Percentiles rank a stretch among this genome's conserved stretches.
Conservation (phyloP, 2,329 filamentous ascomycete genomes). For the Fusarium sublunatum region DNA sequence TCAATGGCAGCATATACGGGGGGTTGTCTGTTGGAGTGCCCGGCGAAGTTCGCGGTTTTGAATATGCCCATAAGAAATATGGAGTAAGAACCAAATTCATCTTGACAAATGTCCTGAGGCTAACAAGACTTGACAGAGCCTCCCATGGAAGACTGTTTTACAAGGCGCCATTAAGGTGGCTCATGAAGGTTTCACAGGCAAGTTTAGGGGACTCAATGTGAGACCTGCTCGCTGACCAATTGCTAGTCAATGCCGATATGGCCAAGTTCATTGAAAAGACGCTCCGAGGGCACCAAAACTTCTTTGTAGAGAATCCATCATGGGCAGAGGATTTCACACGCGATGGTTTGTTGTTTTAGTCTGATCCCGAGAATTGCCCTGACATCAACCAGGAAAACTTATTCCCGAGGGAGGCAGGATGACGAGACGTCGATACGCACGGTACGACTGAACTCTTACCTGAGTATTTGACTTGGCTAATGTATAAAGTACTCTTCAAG, state of each 20-base stretch:
- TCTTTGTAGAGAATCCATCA: constrained; percentile 77
- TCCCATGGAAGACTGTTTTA: constrained; percentile 79
- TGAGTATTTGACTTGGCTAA: constrained; percentile 3
- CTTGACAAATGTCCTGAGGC: neutral
- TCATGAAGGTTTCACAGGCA: constrained; percentile 72
- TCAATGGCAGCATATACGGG: constrained; percentile 73
- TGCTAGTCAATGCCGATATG: constrained; percentile 74
- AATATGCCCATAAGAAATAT: constrained; percentile 79
- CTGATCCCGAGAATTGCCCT: neutral
- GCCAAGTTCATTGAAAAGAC: constrained; percentile 76
- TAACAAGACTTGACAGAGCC: constrained; percentile 48
- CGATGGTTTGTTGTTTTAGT: constrained; percentile 61
- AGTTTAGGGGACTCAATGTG: constrained; percentile 6
- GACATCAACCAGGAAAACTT: constrained; percentile 62
- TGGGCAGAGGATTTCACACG: constrained; percentile 93
- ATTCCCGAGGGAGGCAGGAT: constrained; percentile 80
- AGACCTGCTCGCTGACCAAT: constrained; percentile 33
- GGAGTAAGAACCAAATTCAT: constrained; percentile 59
- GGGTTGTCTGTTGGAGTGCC: constrained; percentile 80
- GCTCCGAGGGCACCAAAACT: constrained; percentile 59
- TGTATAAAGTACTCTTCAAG: constrained; percentile 70
- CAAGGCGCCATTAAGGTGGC: constrained; percentile 80
- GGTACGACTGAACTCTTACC: constrained; percentile 46
- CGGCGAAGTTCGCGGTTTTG: constrained; percentile 80
- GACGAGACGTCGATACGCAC: constrained; percentile 81